phyloP scores from a whole-genome alignment of 768 basidiomycete genomes.

The Pulveroboletus sp. region DNA sequence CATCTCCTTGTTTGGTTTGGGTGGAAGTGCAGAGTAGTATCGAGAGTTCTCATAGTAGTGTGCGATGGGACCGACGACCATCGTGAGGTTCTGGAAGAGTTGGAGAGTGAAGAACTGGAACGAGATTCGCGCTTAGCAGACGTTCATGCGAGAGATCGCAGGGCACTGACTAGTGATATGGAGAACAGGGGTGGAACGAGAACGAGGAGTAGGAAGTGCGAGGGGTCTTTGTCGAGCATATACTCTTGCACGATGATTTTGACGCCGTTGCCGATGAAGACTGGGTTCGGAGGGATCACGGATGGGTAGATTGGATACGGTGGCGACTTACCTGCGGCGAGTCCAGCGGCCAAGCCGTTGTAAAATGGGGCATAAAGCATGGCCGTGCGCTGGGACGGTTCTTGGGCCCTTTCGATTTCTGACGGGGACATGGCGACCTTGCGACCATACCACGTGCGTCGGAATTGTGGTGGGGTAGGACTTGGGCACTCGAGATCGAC shows the following conservation, averaged over 20 bases:
- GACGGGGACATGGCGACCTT: conserved; percentile 39
- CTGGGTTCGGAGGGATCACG: conserved; percentile 27
- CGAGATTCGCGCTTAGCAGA: conserved; percentile 5
- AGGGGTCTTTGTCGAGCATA: conserved; percentile 41
- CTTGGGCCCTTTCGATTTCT: conserved; percentile 25
- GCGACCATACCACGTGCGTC: conserved; percentile 59
- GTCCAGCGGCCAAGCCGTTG: conserved; percentile 26
- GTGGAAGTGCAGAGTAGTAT: conserved; percentile 47
- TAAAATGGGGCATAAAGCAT: conserved; percentile 25
- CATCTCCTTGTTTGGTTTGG: conserved; percentile 39
- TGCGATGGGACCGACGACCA: conserved; percentile 45
- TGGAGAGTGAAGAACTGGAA: conserved; percentile 39
- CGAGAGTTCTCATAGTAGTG: conserved; percentile 48
- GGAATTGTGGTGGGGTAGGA: conserved; percentile 30
- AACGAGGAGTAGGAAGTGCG: conserved; percentile 39
- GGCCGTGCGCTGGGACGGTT: conserved; percentile 14
- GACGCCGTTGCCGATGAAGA: conserved; percentile 62
- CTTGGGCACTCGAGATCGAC: conserved; percentile 12
- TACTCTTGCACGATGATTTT: conserved; percentile 55
- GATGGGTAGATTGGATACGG: background rate
- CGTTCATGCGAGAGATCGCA: background rate
- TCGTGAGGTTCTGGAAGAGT: conserved; percentile 36
- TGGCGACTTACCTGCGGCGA: conserved; percentile 16
- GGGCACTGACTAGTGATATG: conserved; percentile 39
- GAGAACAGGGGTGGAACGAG: conserved; percentile 41